Evolutionary conservation across 805 yeast genomes (phyloP), one percentile per base, ranked within the genome.

Genomic region (Sugiyamaella chiloensis): DNA sequence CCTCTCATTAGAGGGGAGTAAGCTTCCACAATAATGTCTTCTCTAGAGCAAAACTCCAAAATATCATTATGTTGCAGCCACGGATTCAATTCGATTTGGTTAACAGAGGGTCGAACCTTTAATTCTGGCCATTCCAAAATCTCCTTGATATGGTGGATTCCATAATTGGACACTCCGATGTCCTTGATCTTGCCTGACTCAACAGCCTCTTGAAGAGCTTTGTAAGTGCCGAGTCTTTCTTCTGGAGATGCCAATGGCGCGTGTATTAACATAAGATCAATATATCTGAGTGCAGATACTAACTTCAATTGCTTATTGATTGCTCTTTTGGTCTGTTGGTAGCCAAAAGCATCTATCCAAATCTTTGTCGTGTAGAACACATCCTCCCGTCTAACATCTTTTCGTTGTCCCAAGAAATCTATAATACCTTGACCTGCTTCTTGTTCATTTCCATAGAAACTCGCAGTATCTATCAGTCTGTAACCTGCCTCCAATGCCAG

Each of bases 21-120:
- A 0, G 90, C 87, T 61, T 83, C 85, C 3, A 80, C 74, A 6
- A 71, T 60, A 24, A 85, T 71, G 40, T 71, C 79, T 49, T 79
- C 64, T n/a, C 71, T 60, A 17, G 69, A 67, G 55, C 80, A 76
- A 61, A 66, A 81, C 49, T 79, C 73, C 20, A 80, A 74, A 52
- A 83, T 68, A 42, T 81, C 80, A 45, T 72, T 66, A 57, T 84
- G 62, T 68, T 83, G 85, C 59, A 83, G 71, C 90, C 95, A 86
- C n/a, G 93, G 95, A 51, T 87, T 85, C 41, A 87, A 74, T 64
- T 86, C 95, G 58, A 87, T 77, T 62, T 87, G 95, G 63, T 87
- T 83, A 32, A 84, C 83, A 0, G 80, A 86, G 0, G 96, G 89
- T 53, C 72, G 52, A 53, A 74, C 59, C 47, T 64, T 73, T 51